Evolutionary conservation across 331 rosid genomes (phyloP), one percentile per base, ranked within the genome.

Genomic region (Saraca asoca): DNA sequence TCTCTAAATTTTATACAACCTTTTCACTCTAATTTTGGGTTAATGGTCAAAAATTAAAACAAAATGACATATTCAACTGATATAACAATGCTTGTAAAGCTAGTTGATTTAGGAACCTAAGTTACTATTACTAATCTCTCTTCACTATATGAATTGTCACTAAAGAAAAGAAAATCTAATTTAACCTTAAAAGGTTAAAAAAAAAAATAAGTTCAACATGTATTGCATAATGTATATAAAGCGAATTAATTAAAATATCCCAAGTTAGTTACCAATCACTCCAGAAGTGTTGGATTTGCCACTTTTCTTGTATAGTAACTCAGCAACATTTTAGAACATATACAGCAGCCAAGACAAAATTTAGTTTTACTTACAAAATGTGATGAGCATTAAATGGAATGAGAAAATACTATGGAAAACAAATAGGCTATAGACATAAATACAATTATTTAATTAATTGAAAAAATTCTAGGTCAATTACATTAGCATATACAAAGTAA

Each of bases 211-310:
- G 12, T 6, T 42, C n/a, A 15, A 37, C 41, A 37, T 9, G 12
- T 12, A 42, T 42, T 0, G n/a, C 14, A 12, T 24, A 24, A 24
- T 24, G 31, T 24, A 24, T 24, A 3, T 24, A 24, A 24, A 24
- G 31, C 3, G 31, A 24, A 3, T 24, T n/a, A n/a, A n/a, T n/a
- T n/a, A n/a, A 24, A 24, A 1, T 24, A 24, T 1, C 31, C 31
- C 31, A 24, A 24, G 31, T 24, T 24, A 24, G 31, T 24, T n/a
- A n/a, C n/a, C 31, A 24, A 24, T 24, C 31, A 24, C 31, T 24
- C 3, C 91, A 51, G 78, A 78, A 3, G 24, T 45, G 9, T 15
- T 53, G 24, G 24, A 19, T 51, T 35, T 41, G 9, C 13, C 45
- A 20, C 41, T 52, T 54, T 38, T 14, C 49, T 9, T 9, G 9